phyloP scores from a whole-genome alignment of 805 yeast genomes.

The Wilhelminamyces savonicus region DNA sequence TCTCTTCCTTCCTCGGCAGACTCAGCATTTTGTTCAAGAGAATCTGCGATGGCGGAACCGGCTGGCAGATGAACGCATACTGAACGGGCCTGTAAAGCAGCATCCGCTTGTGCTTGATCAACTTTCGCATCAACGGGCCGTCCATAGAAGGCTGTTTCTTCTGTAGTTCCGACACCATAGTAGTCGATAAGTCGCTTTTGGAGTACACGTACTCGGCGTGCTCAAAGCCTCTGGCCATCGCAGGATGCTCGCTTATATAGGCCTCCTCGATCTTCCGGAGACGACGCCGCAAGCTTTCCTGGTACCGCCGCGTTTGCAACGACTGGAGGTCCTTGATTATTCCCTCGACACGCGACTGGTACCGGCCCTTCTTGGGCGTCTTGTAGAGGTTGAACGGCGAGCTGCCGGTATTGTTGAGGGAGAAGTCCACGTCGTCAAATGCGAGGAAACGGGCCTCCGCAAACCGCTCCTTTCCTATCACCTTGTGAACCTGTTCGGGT shows the following conservation, averaged over 20 bases:
- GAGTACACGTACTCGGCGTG: conserved; percentile 3
- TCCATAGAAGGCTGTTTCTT: conserved; percentile 1
- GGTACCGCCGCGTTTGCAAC: conserved; percentile 4
- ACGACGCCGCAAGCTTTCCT: conserved; percentile 2
- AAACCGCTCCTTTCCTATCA: conserved; percentile 3
- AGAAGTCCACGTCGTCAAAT: conserved; percentile 16
- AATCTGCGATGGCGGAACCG: conserved; percentile 11
- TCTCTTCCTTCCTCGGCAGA: no score
- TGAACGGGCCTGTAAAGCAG: conserved; percentile 18
- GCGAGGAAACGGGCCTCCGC: conserved; percentile 11
- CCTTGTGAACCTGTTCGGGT: no score
- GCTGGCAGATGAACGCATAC: conserved; percentile 13
- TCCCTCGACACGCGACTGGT: conserved; percentile 6
- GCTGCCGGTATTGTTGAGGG: conserved; percentile 10
- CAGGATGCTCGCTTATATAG: neutral
- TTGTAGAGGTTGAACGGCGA: no score
- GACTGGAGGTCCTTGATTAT: conserved; percentile 8
- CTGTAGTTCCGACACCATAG: no score
- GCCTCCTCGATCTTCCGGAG: conserved; percentile 1
- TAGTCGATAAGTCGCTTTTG: no score
- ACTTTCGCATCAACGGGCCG: conserved; percentile 4
- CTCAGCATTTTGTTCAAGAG: no score
- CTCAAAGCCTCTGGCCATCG: neutral
- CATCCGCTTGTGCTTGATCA: conserved; percentile 9
- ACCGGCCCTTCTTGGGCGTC: conserved; percentile 9